Evolutionary conservation across 2,329 filamentous ascomycete species (phyloP), one percentile per base, ranked within the genome.

Genomic region (Huntiella omanensis): DNA sequence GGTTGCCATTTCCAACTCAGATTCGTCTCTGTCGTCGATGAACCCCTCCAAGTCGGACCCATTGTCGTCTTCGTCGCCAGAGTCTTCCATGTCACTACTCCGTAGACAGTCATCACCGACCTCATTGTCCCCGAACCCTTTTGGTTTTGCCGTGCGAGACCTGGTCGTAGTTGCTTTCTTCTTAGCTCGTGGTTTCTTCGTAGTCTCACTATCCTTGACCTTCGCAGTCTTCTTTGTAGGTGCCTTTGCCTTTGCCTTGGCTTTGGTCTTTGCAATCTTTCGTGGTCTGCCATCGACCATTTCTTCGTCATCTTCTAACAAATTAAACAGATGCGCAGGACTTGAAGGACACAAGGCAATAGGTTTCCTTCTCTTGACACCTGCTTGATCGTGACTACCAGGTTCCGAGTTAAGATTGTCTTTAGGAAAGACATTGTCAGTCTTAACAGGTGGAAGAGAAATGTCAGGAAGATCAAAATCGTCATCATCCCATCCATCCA

Each of bases 41-140:
- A 49, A 49, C 8, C 44, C 49, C 8, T 32, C 43, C 8, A 52
- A 33, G 42, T 52, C 51, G 3, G 49, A 48, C 10, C 49, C 51
- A 33, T 47, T 43, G 40, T 49, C 47, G 11, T 52, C 51, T 15
- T 43, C 42, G 34, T 38, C 19, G 4, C 50, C 51, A 7, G 51
- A 51, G 11, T 51, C 37, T 32, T 40, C 51, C 28, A 47, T 41
- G 39, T 52, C 51, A 37, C 49, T 48, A 19, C 38, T 50, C 15
- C 38, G 33, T 12, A 45, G 45, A 22, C 48, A 50, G 11, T 50
- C 45, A 19, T 49, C 48, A 13, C 48, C 48, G 4, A 49, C 11
- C 35, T 49, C 48, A n/a, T n/a, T 13, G 1, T 49, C 48, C 6
- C 40, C 48, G 34, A 49, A 40, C 6, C 35, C 37, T 22, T 32